phyloP scores from a whole-genome alignment of 441 rosid genomes.

The Croton laevigatus region DNA sequence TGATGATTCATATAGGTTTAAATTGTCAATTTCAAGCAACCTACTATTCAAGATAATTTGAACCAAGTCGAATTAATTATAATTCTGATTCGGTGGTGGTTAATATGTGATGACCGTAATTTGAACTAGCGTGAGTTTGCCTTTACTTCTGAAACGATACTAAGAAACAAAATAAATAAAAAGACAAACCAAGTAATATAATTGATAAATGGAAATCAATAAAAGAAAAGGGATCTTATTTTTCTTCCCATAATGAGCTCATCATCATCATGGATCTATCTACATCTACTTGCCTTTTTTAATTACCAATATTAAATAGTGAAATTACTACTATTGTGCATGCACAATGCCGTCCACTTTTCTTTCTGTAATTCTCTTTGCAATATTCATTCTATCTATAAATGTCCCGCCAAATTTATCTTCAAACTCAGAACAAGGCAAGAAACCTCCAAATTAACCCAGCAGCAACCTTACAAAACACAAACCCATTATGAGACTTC shows the following conservation, averaged over 20 bases:
- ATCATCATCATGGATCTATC: not conserved
- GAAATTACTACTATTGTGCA: not conserved
- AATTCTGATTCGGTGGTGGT: no score
- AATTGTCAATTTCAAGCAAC: no score
- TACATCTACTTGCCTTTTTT: no score
- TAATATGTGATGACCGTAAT: no score
- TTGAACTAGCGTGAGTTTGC: no score
- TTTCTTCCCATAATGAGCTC: not conserved
- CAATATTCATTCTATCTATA: constrained; percentile 7
- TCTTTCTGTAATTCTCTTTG: not conserved
- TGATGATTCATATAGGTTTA: no score
- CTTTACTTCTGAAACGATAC: no score
- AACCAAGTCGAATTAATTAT: no score
- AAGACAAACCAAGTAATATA: no score
- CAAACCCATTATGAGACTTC: constrained; percentile 22
- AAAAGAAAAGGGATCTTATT: not conserved
- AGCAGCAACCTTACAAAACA: not conserved
- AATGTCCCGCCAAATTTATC: constrained; percentile 13
- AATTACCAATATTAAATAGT: no score
- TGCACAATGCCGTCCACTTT: constrained; percentile 27
- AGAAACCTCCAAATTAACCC: not conserved
- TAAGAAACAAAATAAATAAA: no score
- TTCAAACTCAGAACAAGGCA: not conserved
- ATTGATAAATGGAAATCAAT: not conserved
- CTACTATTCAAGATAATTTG: no score